Percentiles rank a stretch among this genome's conserved stretches.
These are phyloP conservation scores for Auxenochlorella pyrenoidosa DNA, from an alignment of 139 green algal genomes.

Conservation along the genomic window DNA sequence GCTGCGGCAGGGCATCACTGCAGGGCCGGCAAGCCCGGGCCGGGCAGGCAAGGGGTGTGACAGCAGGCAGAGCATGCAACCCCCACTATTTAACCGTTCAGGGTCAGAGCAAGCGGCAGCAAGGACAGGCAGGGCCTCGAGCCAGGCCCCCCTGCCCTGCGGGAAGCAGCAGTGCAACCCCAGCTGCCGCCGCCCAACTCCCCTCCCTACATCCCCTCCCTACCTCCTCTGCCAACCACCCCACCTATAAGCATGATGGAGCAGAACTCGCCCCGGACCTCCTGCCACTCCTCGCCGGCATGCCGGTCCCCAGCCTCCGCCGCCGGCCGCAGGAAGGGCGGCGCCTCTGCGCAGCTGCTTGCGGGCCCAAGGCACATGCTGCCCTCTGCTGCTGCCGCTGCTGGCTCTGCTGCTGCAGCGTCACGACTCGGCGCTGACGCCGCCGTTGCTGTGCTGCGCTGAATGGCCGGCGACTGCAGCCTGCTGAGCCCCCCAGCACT, in stretches of 20 bases:
- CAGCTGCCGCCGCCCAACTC: background rate
- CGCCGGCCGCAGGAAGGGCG: background rate
- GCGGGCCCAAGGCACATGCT: too few relatives aligned
- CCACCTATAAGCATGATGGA: constrained; percentile 73
- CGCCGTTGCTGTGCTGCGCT: background rate
- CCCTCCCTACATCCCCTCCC: background rate
- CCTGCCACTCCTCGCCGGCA: constrained; percentile 29
- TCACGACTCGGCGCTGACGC: background rate
- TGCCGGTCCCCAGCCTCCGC: constrained; percentile 16
- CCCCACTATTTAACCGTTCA: too few relatives aligned
- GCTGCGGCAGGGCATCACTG: constrained; percentile 67
- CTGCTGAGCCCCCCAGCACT: background rate
- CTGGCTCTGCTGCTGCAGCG: background rate
- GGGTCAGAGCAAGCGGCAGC: too few relatives aligned
- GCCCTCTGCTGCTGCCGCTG: background rate
- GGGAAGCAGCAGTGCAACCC: too few relatives aligned
- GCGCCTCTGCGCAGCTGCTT: background rate
- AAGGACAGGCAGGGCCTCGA: too few relatives aligned
- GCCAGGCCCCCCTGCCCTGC: too few relatives aligned
- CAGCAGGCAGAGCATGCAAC: too few relatives aligned
- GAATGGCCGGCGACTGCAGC: background rate
- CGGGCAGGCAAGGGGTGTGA: too few relatives aligned
- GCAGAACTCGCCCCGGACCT: constrained; percentile 66
- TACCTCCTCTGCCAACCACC: background rate
- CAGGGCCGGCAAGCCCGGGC: constrained; percentile 7